Percentiles rank a stretch among this genome's conserved stretches.
Evolutionary conservation across 2,329 filamentous ascomycete species (phyloP).

Genomic region (Fusarium palustre): DNA sequence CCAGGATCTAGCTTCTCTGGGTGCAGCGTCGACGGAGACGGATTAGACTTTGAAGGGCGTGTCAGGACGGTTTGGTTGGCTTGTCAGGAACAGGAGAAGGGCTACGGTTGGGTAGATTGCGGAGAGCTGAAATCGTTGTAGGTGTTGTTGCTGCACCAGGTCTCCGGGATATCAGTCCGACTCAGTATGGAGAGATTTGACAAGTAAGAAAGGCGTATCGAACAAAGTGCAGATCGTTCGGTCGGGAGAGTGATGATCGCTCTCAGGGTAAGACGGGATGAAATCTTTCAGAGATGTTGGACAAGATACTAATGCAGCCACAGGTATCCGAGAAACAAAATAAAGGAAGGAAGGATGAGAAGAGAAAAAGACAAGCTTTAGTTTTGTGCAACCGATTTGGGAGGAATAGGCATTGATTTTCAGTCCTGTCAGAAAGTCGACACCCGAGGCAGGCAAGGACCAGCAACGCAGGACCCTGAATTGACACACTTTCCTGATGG

Average conservation of each 20-base stretch:
- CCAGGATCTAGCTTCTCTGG: constrained; percentile 40
- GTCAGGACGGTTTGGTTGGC: constrained; percentile 19
- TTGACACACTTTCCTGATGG: constrained; percentile 40
- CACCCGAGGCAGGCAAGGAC: constrained; percentile 11
- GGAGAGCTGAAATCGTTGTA: constrained; percentile 7
- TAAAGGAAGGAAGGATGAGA: neutral
- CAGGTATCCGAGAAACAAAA: neutral
- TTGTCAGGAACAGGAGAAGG: constrained; percentile 24
- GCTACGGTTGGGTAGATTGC: neutral
- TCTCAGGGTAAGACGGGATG: constrained; percentile 7
- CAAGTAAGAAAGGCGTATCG: neutral
- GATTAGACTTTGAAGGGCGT: constrained; percentile 41
- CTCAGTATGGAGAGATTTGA: neutral
- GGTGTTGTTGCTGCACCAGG: neutral
- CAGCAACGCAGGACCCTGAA: constrained; percentile 40
- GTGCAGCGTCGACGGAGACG: constrained; percentile 37
- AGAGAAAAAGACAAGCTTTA: constrained; percentile 15
- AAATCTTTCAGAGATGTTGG: constrained; percentile 6
- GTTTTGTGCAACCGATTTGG: constrained; percentile 30
- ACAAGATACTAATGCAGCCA: constrained; percentile 11
- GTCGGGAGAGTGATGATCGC: constrained; percentile 4
- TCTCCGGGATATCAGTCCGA: neutral
- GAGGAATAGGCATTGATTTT: constrained; percentile 40
- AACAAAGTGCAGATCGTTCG: neutral
- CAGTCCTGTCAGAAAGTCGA: constrained; percentile 14